phyloP scores from a whole-genome alignment of 2,329 filamentous ascomycete genomes.

The Cladosporium phlei region DNA sequence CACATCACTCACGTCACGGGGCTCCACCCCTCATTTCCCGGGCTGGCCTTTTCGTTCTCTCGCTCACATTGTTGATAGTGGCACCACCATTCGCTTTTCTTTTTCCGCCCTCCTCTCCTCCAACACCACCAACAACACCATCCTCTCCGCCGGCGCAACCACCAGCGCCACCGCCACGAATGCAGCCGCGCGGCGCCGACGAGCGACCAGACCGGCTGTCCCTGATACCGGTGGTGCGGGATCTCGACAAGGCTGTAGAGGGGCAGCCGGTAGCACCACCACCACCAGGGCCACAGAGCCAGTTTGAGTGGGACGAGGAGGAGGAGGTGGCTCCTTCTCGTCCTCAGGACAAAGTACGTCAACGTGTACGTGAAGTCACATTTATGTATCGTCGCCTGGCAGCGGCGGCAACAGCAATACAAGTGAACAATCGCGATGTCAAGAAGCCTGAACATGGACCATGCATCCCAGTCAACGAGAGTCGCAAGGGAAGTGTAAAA shows the following conservation, averaged over 20 bases:
- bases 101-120: neutral
- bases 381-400: too few relatives aligned
- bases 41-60: too few relatives aligned
- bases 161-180: conserved; percentile 4
- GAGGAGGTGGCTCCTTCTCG: conserved; percentile 1
- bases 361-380: neutral
- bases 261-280: conserved; percentile 1
- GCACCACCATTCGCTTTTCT: too few relatives aligned
- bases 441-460: neutral
- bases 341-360: conserved; percentile 3
- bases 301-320: conserved; percentile 12
- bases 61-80: too few relatives aligned
- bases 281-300: conserved; percentile 4
- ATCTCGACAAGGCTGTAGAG: conserved; percentile 1
- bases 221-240: conserved; percentile 7
- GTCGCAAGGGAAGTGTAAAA: neutral
- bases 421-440: neutral
- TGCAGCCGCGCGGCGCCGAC: conserved; percentile 8
- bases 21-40: neutral
- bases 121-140: neutral
- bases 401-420: neutral
- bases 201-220: conserved; percentile 6
- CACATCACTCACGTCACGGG: conserved; percentile 1
- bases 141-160: neutral
- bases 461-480: neutral